Conservation (phyloP, 78 protist species). For the Acrasis kona region DNA sequence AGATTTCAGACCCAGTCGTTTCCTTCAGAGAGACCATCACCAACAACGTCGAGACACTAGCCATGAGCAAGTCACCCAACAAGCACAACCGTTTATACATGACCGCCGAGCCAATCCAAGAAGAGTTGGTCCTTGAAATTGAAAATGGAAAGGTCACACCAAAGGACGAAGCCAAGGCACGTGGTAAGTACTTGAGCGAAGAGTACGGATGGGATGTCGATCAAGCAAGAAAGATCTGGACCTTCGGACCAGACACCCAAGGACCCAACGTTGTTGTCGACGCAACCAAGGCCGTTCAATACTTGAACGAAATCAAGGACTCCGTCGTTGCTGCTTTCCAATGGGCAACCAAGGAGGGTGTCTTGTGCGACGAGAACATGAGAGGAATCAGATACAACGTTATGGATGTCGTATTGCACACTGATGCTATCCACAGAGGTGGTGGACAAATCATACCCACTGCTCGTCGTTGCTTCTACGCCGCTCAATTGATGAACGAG, state of each 20-base stretch:
- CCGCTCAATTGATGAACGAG: constrained; percentile 61
- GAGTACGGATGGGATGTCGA: constrained; percentile 71
- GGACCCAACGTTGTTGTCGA: constrained; percentile 95
- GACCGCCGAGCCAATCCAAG: constrained; percentile 80
- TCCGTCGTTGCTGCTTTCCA: constrained; percentile 88
- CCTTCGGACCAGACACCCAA: constrained; percentile 92
- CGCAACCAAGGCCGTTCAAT: constrained; percentile 79
- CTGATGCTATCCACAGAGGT: constrained; percentile 99
- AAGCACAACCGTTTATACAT: constrained; percentile 97
- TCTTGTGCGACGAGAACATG: constrained; percentile 91
- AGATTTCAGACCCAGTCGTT: constrained; percentile 96
- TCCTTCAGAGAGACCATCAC: constrained; percentile 92
- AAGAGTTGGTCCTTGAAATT: constrained; percentile 80
- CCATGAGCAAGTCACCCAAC: constrained; percentile 98
- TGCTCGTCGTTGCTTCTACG: constrained; percentile 79
- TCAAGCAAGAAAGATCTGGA: constrained; percentile 91
- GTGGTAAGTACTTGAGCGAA: constrained; percentile 71
- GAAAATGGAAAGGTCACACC: constrained; percentile 50
- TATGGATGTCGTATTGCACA: constrained; percentile 89
- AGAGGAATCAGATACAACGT: constrained; percentile 89
- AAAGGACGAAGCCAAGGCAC: constrained; percentile 63
- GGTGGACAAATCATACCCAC: constrained; percentile 88
- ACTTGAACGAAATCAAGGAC: constrained; percentile 95
- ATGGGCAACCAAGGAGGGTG: constrained; percentile 93
- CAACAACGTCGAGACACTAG: constrained; percentile 31